Evolutionary conservation across 2,329 filamentous ascomycete species (phyloP).

Genomic region (Venturia carpophila): DNA sequence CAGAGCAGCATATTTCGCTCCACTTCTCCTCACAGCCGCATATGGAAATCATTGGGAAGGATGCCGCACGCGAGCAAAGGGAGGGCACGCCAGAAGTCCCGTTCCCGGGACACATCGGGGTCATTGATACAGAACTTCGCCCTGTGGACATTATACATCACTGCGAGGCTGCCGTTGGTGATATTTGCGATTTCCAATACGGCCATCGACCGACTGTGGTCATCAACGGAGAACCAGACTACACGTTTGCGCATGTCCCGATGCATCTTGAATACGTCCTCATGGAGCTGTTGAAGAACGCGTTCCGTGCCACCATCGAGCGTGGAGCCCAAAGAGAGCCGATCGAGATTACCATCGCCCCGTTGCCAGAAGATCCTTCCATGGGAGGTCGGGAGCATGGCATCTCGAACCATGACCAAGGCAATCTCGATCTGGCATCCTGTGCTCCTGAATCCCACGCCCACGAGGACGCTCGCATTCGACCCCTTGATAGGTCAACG

Average conservation of each 20-base stretch:
- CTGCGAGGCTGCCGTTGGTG: slow-evolving; percentile 84
- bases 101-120: slow-evolving; percentile 70
- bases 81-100: not conserved
- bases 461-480: slow-evolving; percentile 26
- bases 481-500: slow-evolving; percentile 43
- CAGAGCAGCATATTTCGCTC: slow-evolving; percentile 91
- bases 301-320: slow-evolving; percentile 89
- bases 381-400: slow-evolving; percentile 18
- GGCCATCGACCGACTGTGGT: slow-evolving; percentile 73
- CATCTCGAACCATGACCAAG: slow-evolving; percentile 31
- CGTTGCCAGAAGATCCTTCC: slow-evolving; percentile 45
- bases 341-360: slow-evolving; percentile 86
- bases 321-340: slow-evolving; percentile 70
- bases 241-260: slow-evolving; percentile 88
- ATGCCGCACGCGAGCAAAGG: slow-evolving; percentile 9
- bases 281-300: slow-evolving; percentile 93
- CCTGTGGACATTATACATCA: slow-evolving; percentile 74
- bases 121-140: slow-evolving; percentile 83
- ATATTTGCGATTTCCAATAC: slow-evolving; percentile 95
- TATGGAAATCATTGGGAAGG: slow-evolving; percentile 39
- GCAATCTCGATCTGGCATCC: slow-evolving; percentile 29
- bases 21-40: slow-evolving; percentile 70
- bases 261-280: slow-evolving; percentile 97
- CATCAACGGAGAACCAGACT: slow-evolving; percentile 77
- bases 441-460: slow-evolving; percentile 18